Base-by-base conservation (phyloP, 352 stramenopile species). In the Blastocystis sp. region DNA sequence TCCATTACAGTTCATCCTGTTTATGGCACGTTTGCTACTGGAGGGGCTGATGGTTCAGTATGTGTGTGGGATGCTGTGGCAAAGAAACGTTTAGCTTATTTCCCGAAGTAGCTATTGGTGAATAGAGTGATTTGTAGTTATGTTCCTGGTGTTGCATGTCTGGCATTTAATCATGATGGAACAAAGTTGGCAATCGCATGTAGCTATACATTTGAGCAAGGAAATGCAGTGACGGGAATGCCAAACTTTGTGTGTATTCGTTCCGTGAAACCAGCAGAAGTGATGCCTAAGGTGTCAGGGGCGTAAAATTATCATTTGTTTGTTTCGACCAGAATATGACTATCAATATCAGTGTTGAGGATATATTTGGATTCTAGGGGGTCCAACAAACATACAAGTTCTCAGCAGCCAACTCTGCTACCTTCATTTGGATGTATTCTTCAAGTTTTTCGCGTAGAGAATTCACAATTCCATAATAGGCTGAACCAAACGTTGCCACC, bases 121-220 rank as follows among this genome's bases (percentile, higher is more conserved):
- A 19, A 7, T 4, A 14, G 11, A 37, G 6, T 63, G 19, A 78
- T 39, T 11, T 24, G 71, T 83, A 83, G 71, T 51, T 83, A 83
- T 88, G 89, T 90, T 0, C 94, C 91, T 1, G 92, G 93, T 78
- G 93, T 98, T 73, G 92, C 94, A 0, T 91, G 93, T 35, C 90
- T 98, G 77, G 93, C 95, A 56, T 98, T 98, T 89, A 97, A 95
- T 88, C 89, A 92, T 75, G 94, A 97, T 89, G 95, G 95, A 78
- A 94, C 91, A 0, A 89, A 96, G 81, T 91, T 98, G 39, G 95
- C 95, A 19, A 93, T 98, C 74, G 95, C 95, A 0, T 92, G 92
- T 69, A 97, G 93, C 42, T 98, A 98, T 91, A 98, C 95, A 2
- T 98, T 97, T 90, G 95, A 98, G 90, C 93, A 98, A 89, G 95